Percentiles rank a stretch among this genome's conserved stretches.
Conservation (phyloP, 495 filamentous ascomycete species). For the Xylaria bambusicola region DNA sequence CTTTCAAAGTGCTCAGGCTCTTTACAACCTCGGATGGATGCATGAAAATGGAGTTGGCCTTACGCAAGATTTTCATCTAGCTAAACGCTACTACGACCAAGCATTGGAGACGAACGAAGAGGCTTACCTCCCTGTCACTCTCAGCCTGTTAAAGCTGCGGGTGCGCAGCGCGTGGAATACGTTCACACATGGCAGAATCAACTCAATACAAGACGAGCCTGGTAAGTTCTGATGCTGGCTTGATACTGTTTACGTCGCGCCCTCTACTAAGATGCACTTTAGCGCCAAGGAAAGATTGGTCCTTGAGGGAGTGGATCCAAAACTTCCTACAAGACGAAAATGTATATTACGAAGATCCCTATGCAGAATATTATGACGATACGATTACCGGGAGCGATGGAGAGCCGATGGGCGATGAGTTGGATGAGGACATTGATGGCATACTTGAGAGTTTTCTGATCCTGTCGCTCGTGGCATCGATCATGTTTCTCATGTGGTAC, state of each 20-base stretch:
- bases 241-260: not conserved
- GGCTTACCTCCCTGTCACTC: constrained; percentile 89
- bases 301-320: constrained; percentile 77
- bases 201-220: constrained; percentile 85
- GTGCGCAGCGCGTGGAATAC: constrained; percentile 90
- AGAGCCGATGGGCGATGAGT: constrained; percentile 47
- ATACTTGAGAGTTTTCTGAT: constrained; percentile 86
- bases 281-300: constrained; percentile 71
- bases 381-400: constrained; percentile 45
- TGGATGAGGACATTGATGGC: constrained; percentile 64
- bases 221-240: constrained; percentile 53
- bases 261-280: constrained; percentile 12
- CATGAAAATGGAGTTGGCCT: constrained; percentile 96
- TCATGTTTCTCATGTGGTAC: constrained; percentile 80
- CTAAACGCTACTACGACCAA: constrained; percentile 93
- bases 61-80: constrained; percentile 94
- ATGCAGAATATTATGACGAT: constrained; percentile 58
- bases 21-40: constrained; percentile 99
- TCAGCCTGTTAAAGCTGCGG: constrained; percentile 84
- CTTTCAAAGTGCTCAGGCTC: constrained; percentile 87
- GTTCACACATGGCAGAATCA: constrained; percentile 82
- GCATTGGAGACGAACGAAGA: constrained; percentile 89
- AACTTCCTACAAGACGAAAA: constrained; percentile 80
- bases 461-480: constrained; percentile 68
- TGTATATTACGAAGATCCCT: constrained; percentile 60